Percentiles rank a stretch among this genome's conserved stretches.
phyloP scores from a whole-genome alignment of 2,329 filamentous ascomycete species.

The Verticillium dahliae region DNA sequence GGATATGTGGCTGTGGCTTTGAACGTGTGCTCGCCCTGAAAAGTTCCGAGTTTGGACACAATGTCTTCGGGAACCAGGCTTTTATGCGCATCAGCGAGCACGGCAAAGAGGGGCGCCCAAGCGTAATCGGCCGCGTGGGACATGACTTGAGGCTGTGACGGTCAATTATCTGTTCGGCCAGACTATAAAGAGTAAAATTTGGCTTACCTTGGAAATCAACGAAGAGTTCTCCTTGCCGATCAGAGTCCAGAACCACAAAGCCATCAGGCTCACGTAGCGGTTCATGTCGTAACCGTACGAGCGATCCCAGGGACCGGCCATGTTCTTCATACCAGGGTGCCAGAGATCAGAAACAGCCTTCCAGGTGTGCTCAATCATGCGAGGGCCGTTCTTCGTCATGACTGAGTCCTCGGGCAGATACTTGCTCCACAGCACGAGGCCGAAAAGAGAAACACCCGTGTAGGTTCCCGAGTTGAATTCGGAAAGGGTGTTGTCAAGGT shows the following conservation, averaged over 20 bases:
- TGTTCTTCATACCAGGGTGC: conserved; percentile 52
- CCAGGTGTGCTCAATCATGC: conserved; percentile 49
- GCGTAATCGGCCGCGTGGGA: conserved; percentile 54
- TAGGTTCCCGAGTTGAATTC: conserved; percentile 61
- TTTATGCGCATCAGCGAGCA: conserved; percentile 43
- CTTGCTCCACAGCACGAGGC: conserved; percentile 51
- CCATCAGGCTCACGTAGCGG: conserved; percentile 50
- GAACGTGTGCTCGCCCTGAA: conserved; percentile 47
- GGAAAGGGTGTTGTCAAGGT: conserved; percentile 47
- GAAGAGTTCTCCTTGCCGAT: conserved; percentile 39
- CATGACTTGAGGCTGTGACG: conserved; percentile 39
- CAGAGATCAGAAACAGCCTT: conserved; percentile 42
- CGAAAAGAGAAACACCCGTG: conserved; percentile 54
- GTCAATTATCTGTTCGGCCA: conserved; percentile 1
- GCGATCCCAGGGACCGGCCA: conserved; percentile 60
- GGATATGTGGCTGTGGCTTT: conserved; percentile 47
- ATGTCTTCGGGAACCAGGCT: conserved; percentile 35
- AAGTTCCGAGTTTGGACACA: conserved; percentile 32
- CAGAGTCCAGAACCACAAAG: conserved; percentile 51
- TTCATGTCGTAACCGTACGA: conserved; percentile 60
- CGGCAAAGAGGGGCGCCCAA: conserved; percentile 49
- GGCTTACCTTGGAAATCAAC: conserved; percentile 22
- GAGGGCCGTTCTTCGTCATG: conserved; percentile 42
- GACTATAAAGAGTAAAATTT: neutral
- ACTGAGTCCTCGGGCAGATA: conserved; percentile 48